Evolutionary conservation across 805 yeast genomes (phyloP).

Genomic region (Ogataea saltuana): DNA sequence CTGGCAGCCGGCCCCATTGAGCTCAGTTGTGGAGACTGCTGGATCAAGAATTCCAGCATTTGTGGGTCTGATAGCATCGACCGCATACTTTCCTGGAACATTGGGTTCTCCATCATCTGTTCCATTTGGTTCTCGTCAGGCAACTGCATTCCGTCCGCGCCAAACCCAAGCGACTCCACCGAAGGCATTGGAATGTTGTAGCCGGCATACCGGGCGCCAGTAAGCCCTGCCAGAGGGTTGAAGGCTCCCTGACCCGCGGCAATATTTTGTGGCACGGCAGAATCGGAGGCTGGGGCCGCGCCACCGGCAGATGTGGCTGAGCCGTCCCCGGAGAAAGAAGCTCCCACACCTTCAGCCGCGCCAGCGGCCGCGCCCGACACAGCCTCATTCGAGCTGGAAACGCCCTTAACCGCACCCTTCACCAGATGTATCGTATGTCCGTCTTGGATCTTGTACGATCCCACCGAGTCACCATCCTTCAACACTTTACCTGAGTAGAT

Average conservation of each 20-base stretch:
- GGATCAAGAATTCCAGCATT: constrained; percentile 79
- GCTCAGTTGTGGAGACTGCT: constrained; percentile 80
- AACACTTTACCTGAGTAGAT: constrained; percentile 93
- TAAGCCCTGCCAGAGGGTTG: constrained; percentile 87
- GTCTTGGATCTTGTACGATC: constrained; percentile 73
- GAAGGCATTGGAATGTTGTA: constrained; percentile 79
- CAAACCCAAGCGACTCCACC: constrained; percentile 60
- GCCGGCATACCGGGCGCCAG: constrained; percentile 97
- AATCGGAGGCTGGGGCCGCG: constrained; percentile 28
- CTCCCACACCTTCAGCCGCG: constrained; percentile 25
- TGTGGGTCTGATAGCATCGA: constrained; percentile 84
- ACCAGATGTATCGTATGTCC: constrained; percentile 92
- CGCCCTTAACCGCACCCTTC: constrained; percentile 59
- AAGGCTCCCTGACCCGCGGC: constrained; percentile 87
- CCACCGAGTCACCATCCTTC: constrained; percentile 77
- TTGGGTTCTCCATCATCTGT: constrained; percentile 77
- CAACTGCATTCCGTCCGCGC: constrained; percentile 87
- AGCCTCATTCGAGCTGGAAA: constrained; percentile 20
- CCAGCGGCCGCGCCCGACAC: constrained; percentile 28
- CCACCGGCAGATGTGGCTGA: constrained; percentile 25
- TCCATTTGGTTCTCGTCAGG: constrained; percentile 77
- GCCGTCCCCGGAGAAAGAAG: no score
- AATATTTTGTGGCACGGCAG: constrained; percentile 67
- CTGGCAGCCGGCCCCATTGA: constrained; percentile 89
- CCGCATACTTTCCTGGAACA: constrained; percentile 78